These are phyloP conservation scores for Graphilbum sp. DNA, from an alignment of 2,329 filamentous ascomycete species.

Conservation along the genomic window DNA sequence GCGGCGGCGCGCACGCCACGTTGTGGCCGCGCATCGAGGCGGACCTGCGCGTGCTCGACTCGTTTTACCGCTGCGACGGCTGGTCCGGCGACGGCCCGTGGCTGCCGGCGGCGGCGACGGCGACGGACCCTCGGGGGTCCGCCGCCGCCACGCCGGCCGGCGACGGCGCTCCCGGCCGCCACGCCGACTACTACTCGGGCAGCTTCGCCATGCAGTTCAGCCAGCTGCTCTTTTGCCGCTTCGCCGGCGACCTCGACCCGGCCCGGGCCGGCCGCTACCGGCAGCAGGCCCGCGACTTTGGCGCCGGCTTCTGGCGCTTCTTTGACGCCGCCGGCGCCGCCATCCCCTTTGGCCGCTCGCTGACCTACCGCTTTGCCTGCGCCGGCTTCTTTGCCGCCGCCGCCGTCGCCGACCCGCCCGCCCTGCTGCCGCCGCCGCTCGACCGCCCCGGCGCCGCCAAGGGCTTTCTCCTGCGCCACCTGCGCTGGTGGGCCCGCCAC, in stretches of 20 bases:
- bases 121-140: constrained; percentile 2
- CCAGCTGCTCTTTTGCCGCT: constrained; percentile 22
- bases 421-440: constrained; percentile 18
- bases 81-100: constrained; percentile 6
- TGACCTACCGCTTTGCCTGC: constrained; percentile 25
- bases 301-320: constrained; percentile 22
- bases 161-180: not conserved
- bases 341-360: not conserved
- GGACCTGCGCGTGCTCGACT: constrained; percentile 5
- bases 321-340: constrained; percentile 15
- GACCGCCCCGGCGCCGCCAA: constrained; percentile 20
- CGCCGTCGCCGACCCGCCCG: constrained; percentile 18
- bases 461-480: constrained; percentile 25
- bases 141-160: not conserved
- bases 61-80: constrained; percentile 5
- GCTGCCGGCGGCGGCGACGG: constrained; percentile 6
- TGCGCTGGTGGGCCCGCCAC: constrained; percentile 24
- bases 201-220: constrained; percentile 12
- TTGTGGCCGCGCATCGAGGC: not conserved
- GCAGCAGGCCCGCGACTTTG: constrained; percentile 19
- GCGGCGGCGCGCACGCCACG: not conserved
- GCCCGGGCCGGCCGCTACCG: constrained; percentile 15
- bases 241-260: constrained; percentile 19
- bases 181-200: constrained; percentile 11
- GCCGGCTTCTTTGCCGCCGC: constrained; percentile 25